Base-by-base conservation (phyloP, 2,329 filamentous ascomycete genomes). In the Fusarium denticulatum region DNA sequence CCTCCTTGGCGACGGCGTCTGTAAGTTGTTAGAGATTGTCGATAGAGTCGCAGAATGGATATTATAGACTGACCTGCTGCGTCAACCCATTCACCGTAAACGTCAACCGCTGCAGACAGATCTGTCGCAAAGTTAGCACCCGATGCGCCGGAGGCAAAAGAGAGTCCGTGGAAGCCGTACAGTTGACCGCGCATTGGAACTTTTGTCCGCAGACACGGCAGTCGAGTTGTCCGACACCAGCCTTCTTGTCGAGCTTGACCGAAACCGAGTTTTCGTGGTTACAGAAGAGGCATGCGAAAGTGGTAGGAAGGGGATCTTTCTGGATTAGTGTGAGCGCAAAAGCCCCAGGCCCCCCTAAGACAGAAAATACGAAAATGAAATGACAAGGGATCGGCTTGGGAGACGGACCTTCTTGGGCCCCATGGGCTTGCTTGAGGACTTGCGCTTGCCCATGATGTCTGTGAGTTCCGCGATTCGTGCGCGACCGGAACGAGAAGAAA, bases 21-120 rank as follows among this genome's bases (percentile, higher is more conserved):
- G 47, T 42, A 22, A 63, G 63, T n/a, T 59, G 62, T 77, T 62
- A 79, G 73, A 62, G 28, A 43, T 39, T 39, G 34, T 24, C 30
- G 28, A 28, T 34, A 30, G 12, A 37, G n/a, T 32, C 24, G 26
- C 46, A 30, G 53, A 58, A 28, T 14, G 9, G 24, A 50, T 47
- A 50, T 66, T 28, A 49, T 45, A 66, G 49, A 46, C 84, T 72
- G 83, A 90, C 89, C 87, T 72, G 89, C 86, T 73, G 96, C 96
- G 84, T 99, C 96, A 72, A 99, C 94, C 96, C 96, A 99, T 82
- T 98, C 96, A 39, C 94, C 94, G 80, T 99, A 99, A 13, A 99
- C 96, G 81, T 99, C 96, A 52, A 99, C 95, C 1, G 94, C 90
- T 20, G 93, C 94, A 32, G 94, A 97, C 32, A 98, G 90, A 82